Conservation (phyloP, 495 filamentous ascomycete species). For the Penicillium dipodomyicola region DNA sequence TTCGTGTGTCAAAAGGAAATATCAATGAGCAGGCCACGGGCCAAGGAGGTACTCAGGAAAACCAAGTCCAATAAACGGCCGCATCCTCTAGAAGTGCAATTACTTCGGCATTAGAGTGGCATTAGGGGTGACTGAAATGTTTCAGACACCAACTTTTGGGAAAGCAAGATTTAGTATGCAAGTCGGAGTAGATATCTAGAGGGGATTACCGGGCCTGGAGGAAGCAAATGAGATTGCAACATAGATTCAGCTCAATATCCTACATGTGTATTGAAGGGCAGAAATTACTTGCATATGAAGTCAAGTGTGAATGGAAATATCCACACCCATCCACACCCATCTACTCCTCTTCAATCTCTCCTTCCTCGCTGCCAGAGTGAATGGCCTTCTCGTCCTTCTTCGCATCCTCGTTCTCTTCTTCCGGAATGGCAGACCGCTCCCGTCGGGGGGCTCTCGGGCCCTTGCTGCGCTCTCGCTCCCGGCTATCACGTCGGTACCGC, state of each 20-base stretch:
- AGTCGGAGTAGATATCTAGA: background rate
- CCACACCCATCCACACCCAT: background rate
- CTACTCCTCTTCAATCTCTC: constrained; percentile 85
- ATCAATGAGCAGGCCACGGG: background rate
- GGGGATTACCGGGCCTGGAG: background rate
- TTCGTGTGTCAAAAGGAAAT: no score
- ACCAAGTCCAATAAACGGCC: background rate
- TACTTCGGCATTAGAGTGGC: background rate
- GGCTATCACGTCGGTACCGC: constrained; percentile 45
- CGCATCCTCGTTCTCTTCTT: constrained; percentile 32
- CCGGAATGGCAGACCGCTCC: constrained; percentile 47
- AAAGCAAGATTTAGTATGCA: background rate
- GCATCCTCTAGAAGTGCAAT: background rate
- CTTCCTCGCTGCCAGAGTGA: constrained; percentile 90
- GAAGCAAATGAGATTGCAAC: constrained; percentile 6
- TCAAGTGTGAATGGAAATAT: background rate
- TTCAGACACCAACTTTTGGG: background rate
- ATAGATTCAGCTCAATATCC: constrained; percentile 6
- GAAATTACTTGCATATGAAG: constrained; percentile 8
- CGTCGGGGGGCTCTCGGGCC: constrained; percentile 64
- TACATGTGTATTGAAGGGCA: background rate
- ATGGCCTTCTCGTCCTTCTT: constrained; percentile 65
- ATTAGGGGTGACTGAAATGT: background rate
- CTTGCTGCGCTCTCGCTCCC: constrained; percentile 51
- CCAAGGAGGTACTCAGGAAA: background rate